Evolutionary conservation across 1,284 basidiomycete species (phyloP).

Genomic region (Coniferiporia weirii): DNA sequence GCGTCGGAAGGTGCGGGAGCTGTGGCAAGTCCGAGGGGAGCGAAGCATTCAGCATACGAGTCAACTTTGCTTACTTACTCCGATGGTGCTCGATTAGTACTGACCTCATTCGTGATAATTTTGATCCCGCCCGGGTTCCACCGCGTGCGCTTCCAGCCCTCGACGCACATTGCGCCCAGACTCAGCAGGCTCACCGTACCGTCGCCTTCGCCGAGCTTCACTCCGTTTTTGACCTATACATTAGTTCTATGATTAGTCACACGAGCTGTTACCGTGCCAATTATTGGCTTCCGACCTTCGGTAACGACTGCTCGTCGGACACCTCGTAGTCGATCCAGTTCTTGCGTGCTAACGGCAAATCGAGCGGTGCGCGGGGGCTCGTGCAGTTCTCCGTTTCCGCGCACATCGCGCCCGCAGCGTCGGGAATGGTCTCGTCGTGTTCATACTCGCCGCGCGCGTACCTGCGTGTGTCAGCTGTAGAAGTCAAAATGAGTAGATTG

Average conservation of each 20-base stretch:
- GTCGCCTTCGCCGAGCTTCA: slow-evolving; percentile 91
- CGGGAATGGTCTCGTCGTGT: slow-evolving; percentile 54
- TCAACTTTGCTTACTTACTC: neutral
- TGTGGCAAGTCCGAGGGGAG: slow-evolving; percentile 27
- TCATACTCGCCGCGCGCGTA: slow-evolving; percentile 71
- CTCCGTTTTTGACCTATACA: slow-evolving; percentile 68
- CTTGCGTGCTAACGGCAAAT: slow-evolving; percentile 53
- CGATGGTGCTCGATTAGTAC: neutral
- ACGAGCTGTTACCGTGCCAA: neutral
- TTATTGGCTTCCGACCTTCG: slow-evolving; percentile 43
- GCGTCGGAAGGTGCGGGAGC: slow-evolving; percentile 82
- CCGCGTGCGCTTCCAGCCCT: slow-evolving; percentile 85
- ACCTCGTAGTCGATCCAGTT: slow-evolving; percentile 85
- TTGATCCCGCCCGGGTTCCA: slow-evolving; percentile 95
- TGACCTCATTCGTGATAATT: slow-evolving; percentile 82
- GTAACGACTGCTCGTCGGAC: slow-evolving; percentile 55
- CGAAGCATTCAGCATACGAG: slow-evolving; percentile 5
- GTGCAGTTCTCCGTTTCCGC: slow-evolving; percentile 34
- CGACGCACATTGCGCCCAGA: slow-evolving; percentile 92
- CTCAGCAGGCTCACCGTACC: slow-evolving; percentile 91
- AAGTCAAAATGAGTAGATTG: neutral
- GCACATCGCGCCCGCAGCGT: slow-evolving; percentile 41
- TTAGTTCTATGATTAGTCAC: neutral
- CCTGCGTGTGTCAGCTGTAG: slow-evolving; percentile 32
- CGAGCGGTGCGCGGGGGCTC: slow-evolving; percentile 43